Evolutionary conservation across 2,329 filamentous ascomycete species (phyloP), one percentile per base, ranked within the genome.

Genomic region (Venturiaceae sp.): DNA sequence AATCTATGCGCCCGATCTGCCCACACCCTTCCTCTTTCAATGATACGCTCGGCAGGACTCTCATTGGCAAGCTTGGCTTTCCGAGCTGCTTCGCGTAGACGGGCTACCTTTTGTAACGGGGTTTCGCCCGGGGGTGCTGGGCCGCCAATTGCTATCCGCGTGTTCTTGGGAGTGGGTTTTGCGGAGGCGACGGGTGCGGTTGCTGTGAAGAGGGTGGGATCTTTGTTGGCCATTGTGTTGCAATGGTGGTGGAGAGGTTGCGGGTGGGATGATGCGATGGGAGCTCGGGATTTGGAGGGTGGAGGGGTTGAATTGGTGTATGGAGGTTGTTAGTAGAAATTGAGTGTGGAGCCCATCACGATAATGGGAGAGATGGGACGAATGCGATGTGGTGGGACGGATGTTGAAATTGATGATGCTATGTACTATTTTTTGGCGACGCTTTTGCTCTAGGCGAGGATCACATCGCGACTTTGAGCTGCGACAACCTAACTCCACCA

Each of bases 121-220:
- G 77, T 80, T 66, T 81, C 78, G 64, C 73, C 72, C 58, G 72
- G 68, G 32, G 74, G 73, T 57, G 75, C 72, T 50, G 73, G 68
- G 58, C 69, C 67, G 59, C 69, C 67, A 61, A 76, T 71, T 57
- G 60, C 60, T 55, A 65, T 62, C 39, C 69, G 70, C 33, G 74
- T 71, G 39, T 70, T 67, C 57, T 71, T 66, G 58, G 70, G 71
- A 36, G 61, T 67, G 44, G 79, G 72, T 69, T 87, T 88, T 64
- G 83, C 83, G 63, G 80, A 80, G 65, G 87, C 88, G 74, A 90
- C 87, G 36, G 84, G 84, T 61, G 80, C 83, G 19, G 83, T 87
- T 28, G 84, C 76, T 16, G 85, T 88, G 73, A 88, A 94, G 69
- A 88, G 85, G 66, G 89, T 94, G 64, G 89, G 88, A 71, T 92